phyloP scores from a whole-genome alignment of 768 basidiomycete genomes.

The Pisolithus tinctorius region DNA sequence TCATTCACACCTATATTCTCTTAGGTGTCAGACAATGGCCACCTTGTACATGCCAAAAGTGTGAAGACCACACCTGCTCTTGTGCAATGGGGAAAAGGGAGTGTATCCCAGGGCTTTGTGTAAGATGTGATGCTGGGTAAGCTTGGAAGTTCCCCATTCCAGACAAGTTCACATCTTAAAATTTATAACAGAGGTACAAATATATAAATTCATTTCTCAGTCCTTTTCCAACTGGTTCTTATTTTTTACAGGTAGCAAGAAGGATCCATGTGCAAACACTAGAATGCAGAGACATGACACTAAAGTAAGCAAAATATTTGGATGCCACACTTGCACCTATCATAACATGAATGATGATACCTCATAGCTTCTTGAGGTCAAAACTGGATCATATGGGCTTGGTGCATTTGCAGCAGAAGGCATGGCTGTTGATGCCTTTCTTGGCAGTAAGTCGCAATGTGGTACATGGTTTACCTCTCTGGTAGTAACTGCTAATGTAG shows the following conservation, averaged over 20 bases:
- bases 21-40: conserved; percentile 36
- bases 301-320: conserved; percentile 13
- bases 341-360: neutral
- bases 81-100: conserved; percentile 35
- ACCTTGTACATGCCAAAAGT: conserved; percentile 36
- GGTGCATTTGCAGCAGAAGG: conserved; percentile 38
- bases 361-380: conserved; percentile 31
- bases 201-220: neutral
- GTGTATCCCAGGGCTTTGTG: conserved; percentile 49
- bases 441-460: conserved; percentile 26
- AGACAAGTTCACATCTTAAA: neutral
- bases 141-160: neutral
- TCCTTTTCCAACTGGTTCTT: neutral
- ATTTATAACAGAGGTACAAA: conserved; percentile 15
- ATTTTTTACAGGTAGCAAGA: conserved; percentile 10
- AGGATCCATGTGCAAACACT: conserved; percentile 22
- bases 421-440: conserved; percentile 16
- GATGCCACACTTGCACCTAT: neutral
- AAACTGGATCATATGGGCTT: conserved; percentile 31
- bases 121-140: conserved; percentile 37
- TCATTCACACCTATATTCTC: conserved; percentile 8
- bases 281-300: conserved; percentile 16
- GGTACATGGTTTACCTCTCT: neutral
- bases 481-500: conserved; percentile 16
- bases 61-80: conserved; percentile 21